These are phyloP conservation scores for Arachnomyces sp. DNA, from an alignment of 2,329 filamentous ascomycete genomes.

Conservation along the genomic window DNA sequence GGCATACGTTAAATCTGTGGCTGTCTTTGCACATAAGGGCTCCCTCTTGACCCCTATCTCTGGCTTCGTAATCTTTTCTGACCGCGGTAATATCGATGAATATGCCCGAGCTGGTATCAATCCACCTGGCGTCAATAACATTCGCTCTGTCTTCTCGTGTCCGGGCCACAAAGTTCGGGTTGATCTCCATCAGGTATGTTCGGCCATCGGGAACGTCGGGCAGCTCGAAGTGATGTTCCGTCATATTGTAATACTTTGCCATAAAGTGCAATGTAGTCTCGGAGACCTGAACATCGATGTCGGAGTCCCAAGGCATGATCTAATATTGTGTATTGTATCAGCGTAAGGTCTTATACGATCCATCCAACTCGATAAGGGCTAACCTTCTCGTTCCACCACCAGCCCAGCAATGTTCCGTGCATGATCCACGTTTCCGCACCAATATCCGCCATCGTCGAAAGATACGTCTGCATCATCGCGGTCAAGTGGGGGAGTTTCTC, in stretches of 20 bases:
- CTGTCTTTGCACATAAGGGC: conserved; percentile 51
- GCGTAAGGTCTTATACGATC: neutral
- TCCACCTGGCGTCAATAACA: conserved; percentile 55
- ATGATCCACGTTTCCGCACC: conserved; percentile 57
- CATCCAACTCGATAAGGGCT: conserved; percentile 1
- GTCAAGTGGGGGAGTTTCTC: conserved; percentile 43
- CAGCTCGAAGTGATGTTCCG: conserved; percentile 44
- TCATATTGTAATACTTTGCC: conserved; percentile 56
- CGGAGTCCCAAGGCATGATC: conserved; percentile 56
- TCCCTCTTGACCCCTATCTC: conserved; percentile 31
- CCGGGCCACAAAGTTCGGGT: conserved; percentile 46
- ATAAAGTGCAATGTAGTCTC: conserved; percentile 50
- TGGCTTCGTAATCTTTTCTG: conserved; percentile 37
- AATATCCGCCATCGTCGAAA: conserved; percentile 49
- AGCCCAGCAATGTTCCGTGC: conserved; percentile 54
- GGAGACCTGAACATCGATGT: conserved; percentile 53
- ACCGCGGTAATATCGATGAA: conserved; percentile 58
- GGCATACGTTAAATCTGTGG: conserved; percentile 44
- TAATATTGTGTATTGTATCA: conserved; percentile 13
- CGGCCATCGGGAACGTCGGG: conserved; percentile 27
- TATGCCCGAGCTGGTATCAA: conserved; percentile 51
- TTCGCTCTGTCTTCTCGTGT: conserved; percentile 43
- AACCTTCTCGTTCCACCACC: conserved; percentile 55
- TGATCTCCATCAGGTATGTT: conserved; percentile 52
- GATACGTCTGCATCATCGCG: conserved; percentile 48